phyloP scores from a whole-genome alignment of 345 rosid species.

The Eucalyptus brandiana region DNA sequence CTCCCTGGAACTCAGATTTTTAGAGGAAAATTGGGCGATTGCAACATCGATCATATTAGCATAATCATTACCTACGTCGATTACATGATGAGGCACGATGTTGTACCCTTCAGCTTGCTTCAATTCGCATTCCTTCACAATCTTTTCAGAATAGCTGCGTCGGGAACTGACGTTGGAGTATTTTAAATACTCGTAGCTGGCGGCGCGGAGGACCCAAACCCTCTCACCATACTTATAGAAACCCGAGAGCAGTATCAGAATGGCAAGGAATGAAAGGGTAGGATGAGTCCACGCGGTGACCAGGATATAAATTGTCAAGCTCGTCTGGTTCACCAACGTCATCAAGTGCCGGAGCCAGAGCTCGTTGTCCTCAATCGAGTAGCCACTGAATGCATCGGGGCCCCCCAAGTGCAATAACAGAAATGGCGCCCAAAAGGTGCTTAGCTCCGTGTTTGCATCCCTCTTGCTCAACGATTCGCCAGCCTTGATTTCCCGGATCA shows the following conservation, averaged over 20 bases:
- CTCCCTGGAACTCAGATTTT: fast-evolving
- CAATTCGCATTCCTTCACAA: fast-evolving
- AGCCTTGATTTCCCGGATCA: background rate
- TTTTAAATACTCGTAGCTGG: background rate
- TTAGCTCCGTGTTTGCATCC: background rate
- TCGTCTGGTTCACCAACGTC: background rate
- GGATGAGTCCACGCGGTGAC: background rate
- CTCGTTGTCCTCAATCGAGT: background rate
- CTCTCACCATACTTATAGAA: slow-evolving; percentile 10
- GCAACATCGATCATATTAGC: fast-evolving
- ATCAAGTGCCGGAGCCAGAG: background rate
- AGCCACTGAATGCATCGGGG: background rate
- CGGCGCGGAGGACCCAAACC: background rate
- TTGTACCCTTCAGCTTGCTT: fast-evolving
- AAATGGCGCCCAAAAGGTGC: background rate
- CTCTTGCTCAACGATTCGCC: background rate
- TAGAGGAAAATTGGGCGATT: fast-evolving
- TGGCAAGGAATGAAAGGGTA: background rate
- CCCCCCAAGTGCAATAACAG: background rate
- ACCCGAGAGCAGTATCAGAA: background rate
- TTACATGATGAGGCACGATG: too few species aligned
- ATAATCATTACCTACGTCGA: too few species aligned
- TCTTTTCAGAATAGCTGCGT: fast-evolving
- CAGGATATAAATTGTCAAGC: fast-evolving
- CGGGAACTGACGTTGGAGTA: fast-evolving